phyloP scores from a whole-genome alignment of 139 green algal species.

The Klebsormidium nitens region DNA sequence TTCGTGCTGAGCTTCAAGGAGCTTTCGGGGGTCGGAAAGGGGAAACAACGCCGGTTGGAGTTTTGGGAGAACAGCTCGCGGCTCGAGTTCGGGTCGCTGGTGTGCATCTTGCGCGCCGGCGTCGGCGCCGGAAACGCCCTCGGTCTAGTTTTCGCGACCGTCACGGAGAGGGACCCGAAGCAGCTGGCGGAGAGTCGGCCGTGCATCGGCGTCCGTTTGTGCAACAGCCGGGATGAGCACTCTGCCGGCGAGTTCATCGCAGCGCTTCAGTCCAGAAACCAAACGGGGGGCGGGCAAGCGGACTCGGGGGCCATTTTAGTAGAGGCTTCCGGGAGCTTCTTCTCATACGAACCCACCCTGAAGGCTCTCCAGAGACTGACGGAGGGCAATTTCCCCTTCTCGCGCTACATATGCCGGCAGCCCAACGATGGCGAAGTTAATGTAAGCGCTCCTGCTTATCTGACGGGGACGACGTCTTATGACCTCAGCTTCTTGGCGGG shows the following conservation, averaged over 20 bases:
- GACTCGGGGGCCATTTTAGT: conserved; percentile 39
- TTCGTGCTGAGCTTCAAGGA: conserved; percentile 5
- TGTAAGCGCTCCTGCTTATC: neutral
- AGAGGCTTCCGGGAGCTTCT: conserved; percentile 54
- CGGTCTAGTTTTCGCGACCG: conserved; percentile 16
- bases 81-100: conserved; percentile 48
- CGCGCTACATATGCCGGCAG: conserved; percentile 18
- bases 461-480: conserved; percentile 1
- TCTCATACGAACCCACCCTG: conserved; percentile 67
- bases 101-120: conserved; percentile 38
- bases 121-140: neutral
- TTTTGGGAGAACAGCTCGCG: conserved; percentile 47
- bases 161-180: conserved; percentile 10
- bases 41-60: too few species aligned
- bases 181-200: conserved; percentile 5
- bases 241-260: conserved; percentile 9
- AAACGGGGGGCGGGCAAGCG: neutral
- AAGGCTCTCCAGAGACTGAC: conserved; percentile 54
- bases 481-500: neutral
- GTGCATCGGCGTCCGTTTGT: conserved; percentile 7
- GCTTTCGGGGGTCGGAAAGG: too few species aligned
- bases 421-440: neutral
- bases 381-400: conserved; percentile 25
- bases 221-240: neutral
- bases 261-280: conserved; percentile 2